phyloP scores from a whole-genome alignment of 768 basidiomycete genomes.

The Pulveroboletus ravenelii region DNA sequence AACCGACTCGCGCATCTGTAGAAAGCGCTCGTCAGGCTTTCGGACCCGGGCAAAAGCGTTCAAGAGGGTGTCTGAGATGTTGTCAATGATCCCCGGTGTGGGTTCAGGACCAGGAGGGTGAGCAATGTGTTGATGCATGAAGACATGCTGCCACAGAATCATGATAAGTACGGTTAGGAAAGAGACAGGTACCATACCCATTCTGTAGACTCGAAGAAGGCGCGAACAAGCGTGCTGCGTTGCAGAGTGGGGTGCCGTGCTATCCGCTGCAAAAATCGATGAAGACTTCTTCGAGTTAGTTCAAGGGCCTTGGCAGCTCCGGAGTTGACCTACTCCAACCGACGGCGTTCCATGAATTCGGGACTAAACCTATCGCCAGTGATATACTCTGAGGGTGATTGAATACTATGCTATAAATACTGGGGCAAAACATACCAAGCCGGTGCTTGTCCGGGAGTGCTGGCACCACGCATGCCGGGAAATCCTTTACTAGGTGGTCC shows the following conservation, averaged over 20 bases:
- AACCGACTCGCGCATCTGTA: constrained; percentile 84
- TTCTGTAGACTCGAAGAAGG: constrained; percentile 97
- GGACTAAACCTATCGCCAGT: constrained; percentile 96
- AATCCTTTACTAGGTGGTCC: constrained; percentile 83
- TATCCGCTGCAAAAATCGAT: constrained; percentile 87
- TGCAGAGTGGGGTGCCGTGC: constrained; percentile 93
- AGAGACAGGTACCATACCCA: constrained; percentile 59
- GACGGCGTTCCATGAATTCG: constrained; percentile 93
- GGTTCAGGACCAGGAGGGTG: constrained; percentile 87
- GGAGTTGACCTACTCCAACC: constrained; percentile 65
- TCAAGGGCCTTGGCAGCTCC: background rate
- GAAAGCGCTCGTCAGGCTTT: constrained; percentile 95
- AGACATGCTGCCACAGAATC: constrained; percentile 63
- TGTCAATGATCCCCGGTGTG: constrained; percentile 81
- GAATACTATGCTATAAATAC: background rate
- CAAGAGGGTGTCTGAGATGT: constrained; percentile 90
- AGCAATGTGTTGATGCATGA: constrained; percentile 94
- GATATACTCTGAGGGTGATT: constrained; percentile 70
- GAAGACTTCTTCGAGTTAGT: constrained; percentile 51
- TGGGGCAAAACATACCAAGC: constrained; percentile 57
- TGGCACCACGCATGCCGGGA: constrained; percentile 97
- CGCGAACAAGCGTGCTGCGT: constrained; percentile 82
- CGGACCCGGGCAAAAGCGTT: constrained; percentile 95
- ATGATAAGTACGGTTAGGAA: constrained; percentile 2
- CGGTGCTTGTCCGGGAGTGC: constrained; percentile 96